These are phyloP conservation scores for Aspergillus fumigatus DNA, from an alignment of 2,329 filamentous ascomycete genomes.

Conservation along the genomic window DNA sequence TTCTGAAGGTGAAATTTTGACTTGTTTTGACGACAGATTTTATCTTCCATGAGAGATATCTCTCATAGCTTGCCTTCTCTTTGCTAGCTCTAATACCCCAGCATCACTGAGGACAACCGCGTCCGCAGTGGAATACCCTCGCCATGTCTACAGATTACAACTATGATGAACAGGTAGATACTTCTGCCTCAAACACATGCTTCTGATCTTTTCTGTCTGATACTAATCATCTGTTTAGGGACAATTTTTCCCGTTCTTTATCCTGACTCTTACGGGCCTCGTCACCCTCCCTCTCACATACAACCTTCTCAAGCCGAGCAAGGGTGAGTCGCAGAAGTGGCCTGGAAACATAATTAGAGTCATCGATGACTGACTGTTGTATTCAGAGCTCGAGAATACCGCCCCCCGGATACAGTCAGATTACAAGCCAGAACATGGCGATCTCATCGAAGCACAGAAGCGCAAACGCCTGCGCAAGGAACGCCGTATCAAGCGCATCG, in stretches of 20 bases:
- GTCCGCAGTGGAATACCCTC: slow-evolving; percentile 27
- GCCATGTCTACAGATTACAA: slow-evolving; percentile 87
- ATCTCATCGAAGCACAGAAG: slow-evolving; percentile 77
- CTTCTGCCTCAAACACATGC: not conserved
- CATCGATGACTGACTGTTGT: slow-evolving; percentile 6
- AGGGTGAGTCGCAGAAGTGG: slow-evolving; percentile 43
- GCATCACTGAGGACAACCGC: slow-evolving; percentile 29
- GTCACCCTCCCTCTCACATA: slow-evolving; percentile 89
- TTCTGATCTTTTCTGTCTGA: not conserved
- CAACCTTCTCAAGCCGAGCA: slow-evolving; percentile 74
- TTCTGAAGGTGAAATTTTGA: slow-evolving; percentile 3
- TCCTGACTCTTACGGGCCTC: slow-evolving; percentile 82
- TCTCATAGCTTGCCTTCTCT: not conserved
- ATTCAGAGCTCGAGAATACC: slow-evolving; percentile 65
- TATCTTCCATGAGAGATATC: not conserved
- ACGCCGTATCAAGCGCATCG: slow-evolving; percentile 76
- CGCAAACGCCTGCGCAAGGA: slow-evolving; percentile 85
- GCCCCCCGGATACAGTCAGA: slow-evolving; percentile 77
- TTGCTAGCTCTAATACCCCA: slow-evolving; percentile 5
- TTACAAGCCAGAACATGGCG: slow-evolving; percentile 76
- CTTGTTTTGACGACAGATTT: not conserved
- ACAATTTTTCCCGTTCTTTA: slow-evolving; percentile 99
- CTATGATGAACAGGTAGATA: slow-evolving; percentile 81
- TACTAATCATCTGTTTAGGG: slow-evolving; percentile 49
- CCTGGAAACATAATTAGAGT: slow-evolving; percentile 13